phyloP scores from a whole-genome alignment of 441 rosid species.

The Jatropha multifida region DNA sequence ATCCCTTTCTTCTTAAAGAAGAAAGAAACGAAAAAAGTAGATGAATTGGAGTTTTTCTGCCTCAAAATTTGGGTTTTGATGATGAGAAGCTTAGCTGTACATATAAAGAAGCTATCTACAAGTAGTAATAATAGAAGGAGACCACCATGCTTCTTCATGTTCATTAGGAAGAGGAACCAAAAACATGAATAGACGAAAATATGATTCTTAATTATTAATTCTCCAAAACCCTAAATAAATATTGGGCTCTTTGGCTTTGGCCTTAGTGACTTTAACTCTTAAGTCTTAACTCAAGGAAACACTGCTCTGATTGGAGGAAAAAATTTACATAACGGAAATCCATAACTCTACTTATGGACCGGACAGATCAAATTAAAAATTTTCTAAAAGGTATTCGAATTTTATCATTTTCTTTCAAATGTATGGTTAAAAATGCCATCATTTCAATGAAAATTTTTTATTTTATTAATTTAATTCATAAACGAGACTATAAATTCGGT shows the following conservation, averaged over 20 bases:
- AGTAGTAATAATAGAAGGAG: neutral
- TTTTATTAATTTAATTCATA: no score
- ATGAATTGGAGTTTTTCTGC: neutral
- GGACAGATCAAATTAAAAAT: no score
- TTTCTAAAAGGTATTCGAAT: no score
- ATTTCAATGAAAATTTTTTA: no score
- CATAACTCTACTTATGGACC: no score
- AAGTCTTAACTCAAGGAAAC: no score
- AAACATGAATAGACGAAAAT: neutral
- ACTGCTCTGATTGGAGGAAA: no score
- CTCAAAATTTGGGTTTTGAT: neutral
- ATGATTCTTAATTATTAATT: slow-evolving; percentile 5
- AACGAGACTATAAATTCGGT: no score
- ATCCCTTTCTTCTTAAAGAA: neutral
- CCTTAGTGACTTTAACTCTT: neutral
- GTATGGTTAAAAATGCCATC: no score
- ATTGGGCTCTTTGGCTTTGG: neutral
- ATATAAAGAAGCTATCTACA: neutral
- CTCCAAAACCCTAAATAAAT: neutral
- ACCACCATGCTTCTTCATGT: neutral
- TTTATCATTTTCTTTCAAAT: no score
- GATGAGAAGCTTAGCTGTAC: neutral
- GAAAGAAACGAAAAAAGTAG: neutral
- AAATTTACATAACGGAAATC: no score
- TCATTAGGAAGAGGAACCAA: neutral